Conservation (phyloP, 2,329 filamentous ascomycete genomes). For the Aspergillus piperis region DNA sequence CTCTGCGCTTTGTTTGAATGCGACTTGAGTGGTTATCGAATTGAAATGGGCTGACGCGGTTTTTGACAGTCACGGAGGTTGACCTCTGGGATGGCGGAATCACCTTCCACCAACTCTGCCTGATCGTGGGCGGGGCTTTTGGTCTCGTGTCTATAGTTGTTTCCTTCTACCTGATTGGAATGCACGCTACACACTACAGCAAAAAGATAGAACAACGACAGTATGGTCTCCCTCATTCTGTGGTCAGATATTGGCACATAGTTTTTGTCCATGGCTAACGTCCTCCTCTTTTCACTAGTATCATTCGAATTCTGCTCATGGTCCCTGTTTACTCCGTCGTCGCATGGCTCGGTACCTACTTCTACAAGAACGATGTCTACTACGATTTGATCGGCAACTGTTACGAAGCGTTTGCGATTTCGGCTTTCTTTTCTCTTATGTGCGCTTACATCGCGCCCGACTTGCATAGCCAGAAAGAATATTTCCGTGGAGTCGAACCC, state of each 20-base stretch:
- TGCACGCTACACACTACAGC: constrained; percentile 62
- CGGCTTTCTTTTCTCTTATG: constrained; percentile 80
- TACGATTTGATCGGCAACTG: constrained; percentile 79
- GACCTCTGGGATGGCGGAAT: constrained; percentile 54
- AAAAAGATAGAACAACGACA: constrained; percentile 63
- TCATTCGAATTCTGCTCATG: constrained; percentile 88
- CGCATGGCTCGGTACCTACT: constrained; percentile 71
- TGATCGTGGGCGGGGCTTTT: constrained; percentile 57
- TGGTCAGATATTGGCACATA: background rate
- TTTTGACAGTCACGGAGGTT: constrained; percentile 46
- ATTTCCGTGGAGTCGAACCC: constrained; percentile 69
- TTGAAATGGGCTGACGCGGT: constrained; percentile 5
- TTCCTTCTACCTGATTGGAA: constrained; percentile 57
- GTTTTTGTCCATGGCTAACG: constrained; percentile 6
- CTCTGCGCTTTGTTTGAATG: constrained; percentile 9
- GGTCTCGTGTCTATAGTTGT: constrained; percentile 53
- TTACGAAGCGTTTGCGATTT: constrained; percentile 87
- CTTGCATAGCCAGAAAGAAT: constrained; percentile 78
- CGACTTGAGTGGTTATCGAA: background rate
- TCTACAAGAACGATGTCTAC: constrained; percentile 77
- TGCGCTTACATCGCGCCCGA: constrained; percentile 78
- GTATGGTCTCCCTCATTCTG: constrained; percentile 37
- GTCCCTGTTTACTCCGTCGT: constrained; percentile 77
- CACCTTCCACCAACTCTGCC: constrained; percentile 59
- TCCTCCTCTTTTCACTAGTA: constrained; percentile 49